Evolutionary conservation across 768 basidiomycete species (phyloP).

Genomic region (Boletus patriciae): DNA sequence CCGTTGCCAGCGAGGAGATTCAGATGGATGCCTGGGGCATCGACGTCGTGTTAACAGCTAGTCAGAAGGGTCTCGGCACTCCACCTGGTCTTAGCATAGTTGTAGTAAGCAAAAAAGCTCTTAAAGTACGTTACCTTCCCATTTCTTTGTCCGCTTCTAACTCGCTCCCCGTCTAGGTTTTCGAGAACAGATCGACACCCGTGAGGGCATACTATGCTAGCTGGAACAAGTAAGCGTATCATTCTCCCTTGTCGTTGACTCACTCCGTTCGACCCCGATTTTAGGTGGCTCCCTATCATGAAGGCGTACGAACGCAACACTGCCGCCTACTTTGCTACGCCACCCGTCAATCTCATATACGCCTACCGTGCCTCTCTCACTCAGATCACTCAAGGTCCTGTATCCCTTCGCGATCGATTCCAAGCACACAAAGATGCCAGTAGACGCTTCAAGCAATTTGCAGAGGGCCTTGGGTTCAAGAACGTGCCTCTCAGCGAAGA

Average conservation of each 20-base stretch:
- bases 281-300: constrained; percentile 92
- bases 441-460: constrained; percentile 65
- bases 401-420: constrained; percentile 79
- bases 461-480: constrained; percentile 65
- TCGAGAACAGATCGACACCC: constrained; percentile 41
- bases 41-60: constrained; percentile 84
- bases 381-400: constrained; percentile 60
- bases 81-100: constrained; percentile 93
- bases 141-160: background rate
- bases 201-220: constrained; percentile 81
- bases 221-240: constrained; percentile 69
- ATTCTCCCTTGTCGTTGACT: background rate
- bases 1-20: constrained; percentile 95
- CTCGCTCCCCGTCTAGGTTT: background rate
- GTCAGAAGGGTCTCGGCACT: constrained; percentile 89
- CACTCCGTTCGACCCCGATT: background rate
- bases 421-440: constrained; percentile 69
- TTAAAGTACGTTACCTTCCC: constrained; percentile 46
- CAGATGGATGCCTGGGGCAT: constrained; percentile 91
- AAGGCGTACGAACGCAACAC: constrained; percentile 81
- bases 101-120: constrained; percentile 74
- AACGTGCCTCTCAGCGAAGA: constrained; percentile 63
- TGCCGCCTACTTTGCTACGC: constrained; percentile 92
- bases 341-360: constrained; percentile 92
- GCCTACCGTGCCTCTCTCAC: constrained; percentile 82